phyloP scores from a whole-genome alignment of 371 early-diverging fungal genomes.

The Rhizopus stolonifer region DNA sequence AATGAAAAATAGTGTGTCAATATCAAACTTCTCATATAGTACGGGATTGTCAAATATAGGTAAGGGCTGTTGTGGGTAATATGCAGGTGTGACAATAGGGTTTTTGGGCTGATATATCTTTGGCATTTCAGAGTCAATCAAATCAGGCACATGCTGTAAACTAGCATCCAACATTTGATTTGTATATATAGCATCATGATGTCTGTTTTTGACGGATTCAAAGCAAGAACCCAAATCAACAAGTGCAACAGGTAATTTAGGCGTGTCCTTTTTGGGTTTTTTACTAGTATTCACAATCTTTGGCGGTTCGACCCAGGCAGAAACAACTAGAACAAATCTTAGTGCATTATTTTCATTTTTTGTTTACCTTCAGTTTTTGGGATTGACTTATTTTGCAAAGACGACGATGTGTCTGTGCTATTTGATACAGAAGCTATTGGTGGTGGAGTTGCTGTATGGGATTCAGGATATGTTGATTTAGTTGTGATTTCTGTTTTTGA shows the following conservation, averaged over 20 bases:
- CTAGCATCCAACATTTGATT: slow-evolving; percentile 79
- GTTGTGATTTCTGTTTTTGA: slow-evolving; percentile 19
- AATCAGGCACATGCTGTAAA: slow-evolving; percentile 73
- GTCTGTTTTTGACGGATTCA: slow-evolving; percentile 63
- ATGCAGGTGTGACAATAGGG: slow-evolving; percentile 80
- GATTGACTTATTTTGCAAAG: slow-evolving; percentile 21
- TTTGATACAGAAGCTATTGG: slow-evolving; percentile 13
- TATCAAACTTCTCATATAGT: slow-evolving; percentile 89
- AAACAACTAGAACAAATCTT: slow-evolving; percentile 14
- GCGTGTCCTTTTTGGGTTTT: slow-evolving; percentile 15
- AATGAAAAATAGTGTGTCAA: slow-evolving; percentile 97
- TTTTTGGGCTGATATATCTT: slow-evolving; percentile 72
- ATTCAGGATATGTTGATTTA: not conserved
- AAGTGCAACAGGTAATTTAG: slow-evolving; percentile 68
- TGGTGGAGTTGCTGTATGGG: slow-evolving; percentile 19
- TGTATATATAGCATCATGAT: slow-evolving; percentile 37
- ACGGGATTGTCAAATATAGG: slow-evolving; percentile 79
- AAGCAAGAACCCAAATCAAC: slow-evolving; percentile 78
- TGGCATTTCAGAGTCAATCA: slow-evolving; percentile 73
- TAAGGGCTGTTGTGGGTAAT: slow-evolving; percentile 89
- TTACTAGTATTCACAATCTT: slow-evolving; percentile 22
- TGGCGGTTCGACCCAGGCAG: slow-evolving; percentile 28
- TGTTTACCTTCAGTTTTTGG: slow-evolving; percentile 8
- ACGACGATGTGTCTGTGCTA: slow-evolving; percentile 16
- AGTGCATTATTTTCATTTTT: slow-evolving; percentile 7